Conservation (phyloP, 139 green algal genomes). For the Volvox africanus region DNA sequence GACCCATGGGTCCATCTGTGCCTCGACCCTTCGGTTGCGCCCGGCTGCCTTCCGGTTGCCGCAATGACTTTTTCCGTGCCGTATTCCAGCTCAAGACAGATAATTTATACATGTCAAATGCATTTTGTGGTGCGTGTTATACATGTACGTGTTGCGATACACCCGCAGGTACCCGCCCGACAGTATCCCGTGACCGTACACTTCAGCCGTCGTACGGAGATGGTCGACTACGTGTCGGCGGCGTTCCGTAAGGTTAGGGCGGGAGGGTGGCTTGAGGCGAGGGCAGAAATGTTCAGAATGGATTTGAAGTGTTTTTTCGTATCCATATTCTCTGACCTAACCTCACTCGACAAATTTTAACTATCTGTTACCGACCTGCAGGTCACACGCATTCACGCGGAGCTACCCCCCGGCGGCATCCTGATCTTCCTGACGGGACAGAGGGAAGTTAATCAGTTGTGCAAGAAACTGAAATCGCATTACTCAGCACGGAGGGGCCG, state of each 20-base stretch:
- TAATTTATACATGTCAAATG: too few relatives aligned
- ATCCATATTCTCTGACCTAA: too few relatives aligned
- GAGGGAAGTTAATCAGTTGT: conserved; percentile 89
- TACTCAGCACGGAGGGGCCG: conserved; percentile 44
- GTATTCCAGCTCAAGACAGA: too few relatives aligned
- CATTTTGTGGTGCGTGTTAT: too few relatives aligned
- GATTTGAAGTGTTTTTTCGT: too few relatives aligned
- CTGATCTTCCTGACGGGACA: conserved; percentile 97
- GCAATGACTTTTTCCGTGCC: too few relatives aligned
- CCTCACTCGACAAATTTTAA: too few relatives aligned
- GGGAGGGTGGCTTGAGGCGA: too few relatives aligned
- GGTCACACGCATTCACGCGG: conserved; percentile 81
- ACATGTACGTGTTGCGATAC: background rate
- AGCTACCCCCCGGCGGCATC: conserved; percentile 91
- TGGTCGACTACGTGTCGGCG: conserved; percentile 87
- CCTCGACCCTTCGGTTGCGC: too few relatives aligned
- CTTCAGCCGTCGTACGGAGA: conserved; percentile 89
- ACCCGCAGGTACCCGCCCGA: conserved; percentile 59
- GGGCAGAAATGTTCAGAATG: too few relatives aligned
- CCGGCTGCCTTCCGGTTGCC: too few relatives aligned
- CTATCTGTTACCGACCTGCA: background rate
- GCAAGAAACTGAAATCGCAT: conserved; percentile 67
- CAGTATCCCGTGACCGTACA: conserved; percentile 96
- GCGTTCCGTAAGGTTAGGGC: conserved; percentile 81
- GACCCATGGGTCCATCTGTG: background rate